phyloP scores from a whole-genome alignment of 176 grass and related monocot genomes.

The Oryza coarctata region DNA sequence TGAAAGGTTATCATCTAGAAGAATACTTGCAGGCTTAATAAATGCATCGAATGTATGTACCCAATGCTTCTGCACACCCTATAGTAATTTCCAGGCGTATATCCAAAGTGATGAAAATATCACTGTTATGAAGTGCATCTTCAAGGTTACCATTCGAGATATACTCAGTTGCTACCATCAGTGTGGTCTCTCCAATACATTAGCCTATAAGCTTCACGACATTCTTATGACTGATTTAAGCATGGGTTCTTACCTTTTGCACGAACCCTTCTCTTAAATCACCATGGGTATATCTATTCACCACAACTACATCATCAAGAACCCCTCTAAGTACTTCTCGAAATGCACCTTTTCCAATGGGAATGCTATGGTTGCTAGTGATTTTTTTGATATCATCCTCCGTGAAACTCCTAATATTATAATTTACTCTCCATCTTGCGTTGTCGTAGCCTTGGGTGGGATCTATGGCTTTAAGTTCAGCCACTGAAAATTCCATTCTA shows the following conservation, averaged over 20 bases:
- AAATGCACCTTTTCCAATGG: neutral
- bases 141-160: neutral
- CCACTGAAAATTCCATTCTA: no score
- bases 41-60: slow-evolving; percentile 1
- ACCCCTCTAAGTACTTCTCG: neutral
- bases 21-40: slow-evolving; percentile 31
- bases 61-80: neutral
- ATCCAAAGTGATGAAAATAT: neutral
- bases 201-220: neutral
- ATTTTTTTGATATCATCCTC: neutral
- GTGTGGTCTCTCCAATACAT: neutral
- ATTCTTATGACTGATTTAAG: neutral
- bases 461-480: no score
- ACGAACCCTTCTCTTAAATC: slow-evolving; percentile 21
- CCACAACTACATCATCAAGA: neutral
- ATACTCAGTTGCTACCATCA: neutral
- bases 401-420: neutral
- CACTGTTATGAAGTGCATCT: slow-evolving; percentile 9
- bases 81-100: neutral
- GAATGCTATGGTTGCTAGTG: neutral
- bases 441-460: no score
- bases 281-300: neutral
- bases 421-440: neutral
- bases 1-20: slow-evolving; percentile 7
- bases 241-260: slow-evolving; percentile 18